Conservation (phyloP, 352 stramenopile species). For the Pythium coloratum region DNA sequence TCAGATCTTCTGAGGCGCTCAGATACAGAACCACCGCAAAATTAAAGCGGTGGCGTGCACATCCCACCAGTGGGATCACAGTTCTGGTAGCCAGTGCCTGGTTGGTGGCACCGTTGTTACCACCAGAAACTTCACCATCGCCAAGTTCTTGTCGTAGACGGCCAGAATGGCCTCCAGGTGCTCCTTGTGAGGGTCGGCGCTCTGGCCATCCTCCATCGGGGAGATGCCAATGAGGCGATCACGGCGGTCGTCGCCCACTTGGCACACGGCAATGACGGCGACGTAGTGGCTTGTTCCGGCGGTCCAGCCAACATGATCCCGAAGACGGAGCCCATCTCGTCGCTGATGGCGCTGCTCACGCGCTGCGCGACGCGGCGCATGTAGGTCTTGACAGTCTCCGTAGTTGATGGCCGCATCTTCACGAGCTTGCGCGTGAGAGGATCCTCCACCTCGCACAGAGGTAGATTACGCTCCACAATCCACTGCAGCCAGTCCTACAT, state of each 20-base stretch:
- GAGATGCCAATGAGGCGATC: slow-evolving; percentile 7
- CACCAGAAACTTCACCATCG: slow-evolving; percentile 17
- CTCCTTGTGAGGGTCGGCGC: slow-evolving; percentile 17
- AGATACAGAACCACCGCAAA: neutral
- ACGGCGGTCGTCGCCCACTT: neutral
- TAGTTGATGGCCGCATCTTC: slow-evolving; percentile 6
- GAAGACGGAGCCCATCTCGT: slow-evolving; percentile 8
- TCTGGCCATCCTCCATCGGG: slow-evolving; percentile 3
- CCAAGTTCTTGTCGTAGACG: slow-evolving; percentile 16
- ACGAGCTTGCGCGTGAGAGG: slow-evolving; percentile 1
- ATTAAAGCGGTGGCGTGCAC: slow-evolving; percentile 10
- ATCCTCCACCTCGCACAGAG: slow-evolving; percentile 9
- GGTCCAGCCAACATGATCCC: slow-evolving; percentile 15
- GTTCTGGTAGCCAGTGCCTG: neutral
- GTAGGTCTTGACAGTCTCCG: slow-evolving; percentile 13
- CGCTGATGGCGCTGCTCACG: neutral
- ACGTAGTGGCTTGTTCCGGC: slow-evolving; percentile 2
- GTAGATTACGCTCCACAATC: neutral
- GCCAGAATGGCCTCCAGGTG: slow-evolving; percentile 8
- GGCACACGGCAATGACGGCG: slow-evolving; percentile 7
- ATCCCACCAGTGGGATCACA: slow-evolving; percentile 4
- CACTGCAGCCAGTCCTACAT: slow-evolving; percentile 15
- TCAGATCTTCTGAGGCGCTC: slow-evolving; percentile 3
- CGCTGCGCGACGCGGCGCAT: slow-evolving; percentile 7
- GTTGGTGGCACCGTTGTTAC: slow-evolving; percentile 11